Conservation (phyloP, 192 early-diverging fungal species). For the Mortierella claussenii region DNA sequence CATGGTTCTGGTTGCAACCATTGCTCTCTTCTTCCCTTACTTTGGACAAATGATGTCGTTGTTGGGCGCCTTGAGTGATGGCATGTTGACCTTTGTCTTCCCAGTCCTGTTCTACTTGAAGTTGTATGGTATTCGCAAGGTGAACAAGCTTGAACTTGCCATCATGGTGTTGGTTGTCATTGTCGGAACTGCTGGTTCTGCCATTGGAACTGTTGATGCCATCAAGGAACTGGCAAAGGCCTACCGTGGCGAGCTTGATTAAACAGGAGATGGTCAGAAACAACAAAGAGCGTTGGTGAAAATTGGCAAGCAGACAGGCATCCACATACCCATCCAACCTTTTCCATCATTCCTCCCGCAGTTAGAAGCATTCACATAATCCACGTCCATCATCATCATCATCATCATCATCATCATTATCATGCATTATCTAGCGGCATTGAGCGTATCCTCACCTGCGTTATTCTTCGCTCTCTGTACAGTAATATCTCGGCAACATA, state of each 20-base stretch:
- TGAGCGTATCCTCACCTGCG: too few species aligned
- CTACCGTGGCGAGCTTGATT: conserved; percentile 45
- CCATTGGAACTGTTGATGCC: conserved; percentile 73
- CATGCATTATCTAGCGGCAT: too few species aligned
- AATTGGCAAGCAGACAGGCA: too few species aligned
- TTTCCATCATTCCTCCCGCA: too few species aligned
- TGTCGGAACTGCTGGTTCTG: conserved; percentile 68
- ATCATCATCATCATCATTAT: too few species aligned
- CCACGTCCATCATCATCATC: too few species aligned
- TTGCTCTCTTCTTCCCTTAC: conserved; percentile 67
- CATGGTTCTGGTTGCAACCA: conserved; percentile 53
- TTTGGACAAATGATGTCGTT: conserved; percentile 75
- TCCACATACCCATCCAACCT: background rate
- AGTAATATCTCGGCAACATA: too few species aligned
- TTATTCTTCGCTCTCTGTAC: too few species aligned
- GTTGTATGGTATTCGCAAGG: conserved; percentile 58
- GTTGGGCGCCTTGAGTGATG: conserved; percentile 65
- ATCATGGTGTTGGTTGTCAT: conserved; percentile 46
- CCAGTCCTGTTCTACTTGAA: conserved; percentile 66
- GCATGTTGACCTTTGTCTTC: conserved; percentile 67
- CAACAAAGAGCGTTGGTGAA: too few species aligned
- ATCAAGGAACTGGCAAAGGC: conserved; percentile 67
- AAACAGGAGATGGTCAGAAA: background rate
- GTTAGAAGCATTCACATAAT: too few species aligned
- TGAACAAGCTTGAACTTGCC: conserved; percentile 31